Evolutionary conservation across 305 asterid species (phyloP).

Genomic region (Fraxinus dipetala): DNA sequence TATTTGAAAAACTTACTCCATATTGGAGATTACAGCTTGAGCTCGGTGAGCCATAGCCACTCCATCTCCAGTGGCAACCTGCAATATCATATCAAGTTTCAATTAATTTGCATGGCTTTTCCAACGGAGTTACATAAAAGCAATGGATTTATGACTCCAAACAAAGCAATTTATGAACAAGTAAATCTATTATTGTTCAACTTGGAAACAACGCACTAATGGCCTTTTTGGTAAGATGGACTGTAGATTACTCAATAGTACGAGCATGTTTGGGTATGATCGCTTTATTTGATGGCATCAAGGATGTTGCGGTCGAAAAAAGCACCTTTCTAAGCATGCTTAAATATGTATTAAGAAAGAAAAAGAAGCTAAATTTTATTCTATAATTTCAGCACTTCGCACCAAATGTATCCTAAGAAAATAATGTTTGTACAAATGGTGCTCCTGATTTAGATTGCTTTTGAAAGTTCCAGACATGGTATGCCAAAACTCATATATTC

Average conservation of each 20-base stretch:
- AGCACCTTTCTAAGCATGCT: neutral
- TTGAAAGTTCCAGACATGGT: neutral
- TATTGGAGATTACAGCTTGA: slow-evolving; percentile 88
- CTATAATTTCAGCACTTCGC: neutral
- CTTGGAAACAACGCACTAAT: neutral
- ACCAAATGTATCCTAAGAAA: neutral
- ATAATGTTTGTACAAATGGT: neutral
- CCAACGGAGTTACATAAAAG: neutral
- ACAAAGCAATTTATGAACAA: slow-evolving; percentile 1
- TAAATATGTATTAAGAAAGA: neutral
- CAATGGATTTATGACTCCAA: neutral
- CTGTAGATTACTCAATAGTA: neutral
- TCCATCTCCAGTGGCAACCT: slow-evolving; percentile 99
- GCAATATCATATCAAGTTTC: slow-evolving; percentile 20
- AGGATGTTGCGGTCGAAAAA: neutral
- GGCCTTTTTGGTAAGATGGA: slow-evolving; percentile 33
- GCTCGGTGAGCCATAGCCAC: slow-evolving; percentile 99
- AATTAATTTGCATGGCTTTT: neutral
- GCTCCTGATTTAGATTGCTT: neutral
- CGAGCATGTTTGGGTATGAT: neutral
- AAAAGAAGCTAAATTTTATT: neutral
- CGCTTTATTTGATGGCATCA: neutral
- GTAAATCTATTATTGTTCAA: neutral
- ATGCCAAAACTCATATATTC: neutral
- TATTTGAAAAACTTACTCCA: slow-evolving; percentile 72